Evolutionary conservation across 1,139 yeast species (phyloP), one percentile per base, ranked within the genome.

Genomic region (Diutina catenulata): DNA sequence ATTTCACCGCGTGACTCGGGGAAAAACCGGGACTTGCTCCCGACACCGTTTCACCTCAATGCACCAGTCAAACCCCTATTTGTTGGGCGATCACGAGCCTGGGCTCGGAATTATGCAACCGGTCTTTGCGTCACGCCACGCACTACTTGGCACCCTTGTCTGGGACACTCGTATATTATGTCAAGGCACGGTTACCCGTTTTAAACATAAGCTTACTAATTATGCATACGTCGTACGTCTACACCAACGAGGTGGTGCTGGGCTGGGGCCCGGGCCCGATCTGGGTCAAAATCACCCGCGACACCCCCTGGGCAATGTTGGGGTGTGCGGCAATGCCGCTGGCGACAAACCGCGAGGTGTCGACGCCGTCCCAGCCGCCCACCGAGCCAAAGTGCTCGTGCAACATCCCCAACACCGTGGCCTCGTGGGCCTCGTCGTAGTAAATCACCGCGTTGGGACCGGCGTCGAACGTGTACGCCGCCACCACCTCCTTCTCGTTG

Each of bases 391-490:
- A 75, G 42, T 72, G 58, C 42, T 64, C 61, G 56, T 76, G 61
- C 39, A 81, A 57, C 47, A 75, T 62, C 8, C 82, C 74, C 50
- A 80, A 68, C 9, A 91, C 79, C 46, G 66, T 67, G 22, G 61
- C 52, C 58, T 87, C 95, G 59, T 88, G 72, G 48, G 76, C 66
- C 47, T 71, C 70, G 53, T 80, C 76, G 56, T 88, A 91, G 64
- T 91, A 91, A 44, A 91, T 74, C 37, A 91, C 99, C 11, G 96
- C 95, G 61, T 91, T 91, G 56, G 99, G 98, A 52, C 99, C 99
- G 28, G 99, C 99, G 58, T 91, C 99, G 53, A 82, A 91, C 3
- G 99, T 93, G 60, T 91, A 91, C 27, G 97, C 97, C 19, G 95
- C 96, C 40, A 87, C 68, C 14, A 70, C 70, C 46, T 71, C 78